Conservation (phyloP, 179 eudicot genomes). For the Silene vulgaris region DNA sequence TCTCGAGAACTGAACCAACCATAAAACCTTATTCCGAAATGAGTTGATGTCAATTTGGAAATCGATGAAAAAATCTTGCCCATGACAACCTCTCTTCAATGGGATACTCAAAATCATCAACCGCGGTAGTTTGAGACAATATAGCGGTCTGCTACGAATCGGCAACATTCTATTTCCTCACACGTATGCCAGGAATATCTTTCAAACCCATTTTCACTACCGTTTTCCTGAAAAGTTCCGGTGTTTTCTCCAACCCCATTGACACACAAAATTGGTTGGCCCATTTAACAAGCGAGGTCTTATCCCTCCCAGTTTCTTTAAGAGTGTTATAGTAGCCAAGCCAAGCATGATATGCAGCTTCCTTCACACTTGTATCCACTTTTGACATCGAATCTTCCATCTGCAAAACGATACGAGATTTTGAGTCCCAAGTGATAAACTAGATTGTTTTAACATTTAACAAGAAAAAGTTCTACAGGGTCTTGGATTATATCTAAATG, state of each 20-base stretch:
- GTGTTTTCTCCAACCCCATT: slow-evolving; percentile 70
- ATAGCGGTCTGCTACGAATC: not conserved
- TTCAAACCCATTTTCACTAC: slow-evolving; percentile 87
- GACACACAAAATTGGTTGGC: slow-evolving; percentile 66
- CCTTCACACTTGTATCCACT: slow-evolving; percentile 69
- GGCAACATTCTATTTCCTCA: slow-evolving; percentile 43
- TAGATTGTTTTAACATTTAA: no score
- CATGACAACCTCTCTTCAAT: not conserved
- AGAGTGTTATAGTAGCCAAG: slow-evolving; percentile 86
- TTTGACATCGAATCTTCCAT: slow-evolving; percentile 58
- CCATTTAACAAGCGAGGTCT: slow-evolving; percentile 70
- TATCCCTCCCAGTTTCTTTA: slow-evolving; percentile 73
- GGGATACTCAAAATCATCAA: not conserved
- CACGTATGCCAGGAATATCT: slow-evolving; percentile 74
- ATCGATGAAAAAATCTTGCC: not conserved
- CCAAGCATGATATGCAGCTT: slow-evolving; percentile 97
- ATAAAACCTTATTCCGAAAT: not conserved
- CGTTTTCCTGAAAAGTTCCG: slow-evolving; percentile 72
- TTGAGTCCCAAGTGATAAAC: no score
- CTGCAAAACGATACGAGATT: slow-evolving; percentile 35
- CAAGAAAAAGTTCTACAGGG: no score
- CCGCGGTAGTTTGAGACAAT: not conserved
- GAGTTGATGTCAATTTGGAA: not conserved
- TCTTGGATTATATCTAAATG: no score
- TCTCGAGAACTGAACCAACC: not conserved